phyloP scores from a whole-genome alignment of 768 basidiomycete genomes.

The Terana coerulea region DNA sequence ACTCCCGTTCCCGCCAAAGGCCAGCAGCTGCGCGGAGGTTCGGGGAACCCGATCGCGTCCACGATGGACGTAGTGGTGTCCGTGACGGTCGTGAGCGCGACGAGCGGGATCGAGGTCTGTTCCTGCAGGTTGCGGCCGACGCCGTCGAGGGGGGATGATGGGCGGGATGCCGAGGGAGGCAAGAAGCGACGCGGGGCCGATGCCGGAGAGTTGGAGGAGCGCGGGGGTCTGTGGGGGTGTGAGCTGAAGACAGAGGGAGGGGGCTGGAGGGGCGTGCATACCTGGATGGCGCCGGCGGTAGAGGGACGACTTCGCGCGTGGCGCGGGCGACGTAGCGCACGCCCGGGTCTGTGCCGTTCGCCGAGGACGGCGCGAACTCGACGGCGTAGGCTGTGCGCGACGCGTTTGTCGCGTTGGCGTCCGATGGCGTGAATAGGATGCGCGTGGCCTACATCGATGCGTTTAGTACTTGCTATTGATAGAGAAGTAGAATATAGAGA shows the following conservation, averaged over 20 bases:
- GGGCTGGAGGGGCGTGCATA: conserved; percentile 43
- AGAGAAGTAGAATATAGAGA: too few species aligned
- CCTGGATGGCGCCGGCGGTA: conserved; percentile 46
- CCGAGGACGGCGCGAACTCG: not conserved
- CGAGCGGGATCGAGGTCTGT: conserved; percentile 24
- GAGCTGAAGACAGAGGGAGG: conserved; percentile 23
- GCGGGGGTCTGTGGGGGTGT: conserved; percentile 30
- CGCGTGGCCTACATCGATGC: not conserved
- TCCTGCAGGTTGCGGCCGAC: conserved; percentile 59
- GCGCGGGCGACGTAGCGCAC: conserved; percentile 36
- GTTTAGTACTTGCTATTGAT: too few species aligned
- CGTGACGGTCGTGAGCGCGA: not conserved
- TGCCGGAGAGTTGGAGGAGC: conserved; percentile 50
- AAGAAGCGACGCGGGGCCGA: conserved; percentile 47
- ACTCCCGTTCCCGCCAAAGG: conserved; percentile 27
- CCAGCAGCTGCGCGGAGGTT: conserved; percentile 46
- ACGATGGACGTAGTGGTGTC: conserved; percentile 15
- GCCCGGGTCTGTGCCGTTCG: not conserved
- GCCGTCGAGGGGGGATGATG: conserved; percentile 39
- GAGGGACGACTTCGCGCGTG: conserved; percentile 48
- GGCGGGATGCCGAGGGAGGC: conserved; percentile 44
- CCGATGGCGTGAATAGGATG: not conserved
- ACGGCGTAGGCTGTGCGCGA: not conserved
- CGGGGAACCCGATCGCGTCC: conserved; percentile 49
- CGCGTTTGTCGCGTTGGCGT: not conserved